These are phyloP conservation scores for Rhododendron mucronatum DNA, from an alignment of 148 eudicot species.

Conservation along the genomic window DNA sequence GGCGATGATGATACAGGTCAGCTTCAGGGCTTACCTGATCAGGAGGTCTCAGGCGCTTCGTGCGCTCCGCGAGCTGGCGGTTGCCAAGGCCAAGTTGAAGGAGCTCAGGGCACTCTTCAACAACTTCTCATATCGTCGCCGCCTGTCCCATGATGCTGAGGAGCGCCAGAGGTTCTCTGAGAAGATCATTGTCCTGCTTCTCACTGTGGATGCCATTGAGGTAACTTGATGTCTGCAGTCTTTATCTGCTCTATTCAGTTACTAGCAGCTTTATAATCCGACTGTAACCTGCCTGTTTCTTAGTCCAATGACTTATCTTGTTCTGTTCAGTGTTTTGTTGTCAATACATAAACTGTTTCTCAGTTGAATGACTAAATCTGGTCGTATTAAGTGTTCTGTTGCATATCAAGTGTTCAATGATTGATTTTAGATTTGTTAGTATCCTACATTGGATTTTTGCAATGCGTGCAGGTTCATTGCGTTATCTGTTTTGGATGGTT, in stretches of 20 bases:
- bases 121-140: constrained; percentile 80
- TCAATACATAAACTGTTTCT: background rate
- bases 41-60: constrained; percentile 79
- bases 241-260: background rate
- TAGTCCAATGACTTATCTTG: background rate
- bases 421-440: background rate
- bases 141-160: constrained; percentile 66
- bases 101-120: constrained; percentile 79
- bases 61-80: constrained; percentile 82
- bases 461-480: background rate
- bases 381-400: background rate
- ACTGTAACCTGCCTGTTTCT: background rate
- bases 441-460: background rate
- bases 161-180: constrained; percentile 85
- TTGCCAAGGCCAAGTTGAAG: constrained; percentile 83
- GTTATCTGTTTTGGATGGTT: background rate
- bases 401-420: background rate
- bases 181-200: constrained; percentile 81
- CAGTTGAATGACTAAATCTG: background rate
- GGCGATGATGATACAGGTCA: constrained; percentile 65
- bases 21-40: constrained; percentile 72
- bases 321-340: background rate
- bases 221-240: constrained; percentile 21
- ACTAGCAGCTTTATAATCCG: background rate
- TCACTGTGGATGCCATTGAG: constrained; percentile 94